Conservation (phyloP, 2,329 filamentous ascomycete species). For the Colletotrichum sp. region DNA sequence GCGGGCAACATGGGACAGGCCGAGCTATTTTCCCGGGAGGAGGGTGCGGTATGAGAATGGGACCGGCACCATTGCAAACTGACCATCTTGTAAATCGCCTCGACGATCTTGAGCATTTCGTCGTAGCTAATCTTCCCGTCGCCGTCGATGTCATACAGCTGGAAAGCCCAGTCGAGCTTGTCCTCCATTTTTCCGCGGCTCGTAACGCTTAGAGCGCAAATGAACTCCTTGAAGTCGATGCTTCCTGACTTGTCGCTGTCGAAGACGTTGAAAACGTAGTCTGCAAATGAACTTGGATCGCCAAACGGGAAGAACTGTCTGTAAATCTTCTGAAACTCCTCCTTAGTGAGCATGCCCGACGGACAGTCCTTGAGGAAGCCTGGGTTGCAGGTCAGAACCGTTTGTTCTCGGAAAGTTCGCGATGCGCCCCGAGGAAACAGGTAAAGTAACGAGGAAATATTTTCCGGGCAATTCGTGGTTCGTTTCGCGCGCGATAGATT, state of each 20-base stretch:
- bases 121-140: constrained; percentile 99
- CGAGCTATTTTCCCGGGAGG: background rate
- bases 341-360: constrained; percentile 93
- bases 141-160: constrained; percentile 98
- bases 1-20: background rate
- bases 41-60: background rate
- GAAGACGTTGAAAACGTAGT: constrained; percentile 99
- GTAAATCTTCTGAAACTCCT: constrained; percentile 99
- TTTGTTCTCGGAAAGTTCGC: background rate
- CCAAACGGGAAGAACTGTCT: constrained; percentile 99
- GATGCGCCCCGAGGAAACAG: background rate
- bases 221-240: constrained; percentile 99
- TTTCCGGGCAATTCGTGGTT: background rate
- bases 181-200: constrained; percentile 99
- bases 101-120: constrained; percentile 98
- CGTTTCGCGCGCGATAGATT: background rate
- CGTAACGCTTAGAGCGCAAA: constrained; percentile 95
- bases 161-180: constrained; percentile 99
- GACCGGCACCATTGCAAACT: constrained; percentile 9
- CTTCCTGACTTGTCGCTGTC: constrained; percentile 96
- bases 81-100: constrained; percentile 99
- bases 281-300: constrained; percentile 95
- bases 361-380: constrained; percentile 99
- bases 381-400: constrained; percentile 39
- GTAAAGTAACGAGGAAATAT: background rate